These are phyloP conservation scores for Penicillium sclerotiorum DNA, from an alignment of 2,329 filamentous ascomycete genomes.

Conservation along the genomic window DNA sequence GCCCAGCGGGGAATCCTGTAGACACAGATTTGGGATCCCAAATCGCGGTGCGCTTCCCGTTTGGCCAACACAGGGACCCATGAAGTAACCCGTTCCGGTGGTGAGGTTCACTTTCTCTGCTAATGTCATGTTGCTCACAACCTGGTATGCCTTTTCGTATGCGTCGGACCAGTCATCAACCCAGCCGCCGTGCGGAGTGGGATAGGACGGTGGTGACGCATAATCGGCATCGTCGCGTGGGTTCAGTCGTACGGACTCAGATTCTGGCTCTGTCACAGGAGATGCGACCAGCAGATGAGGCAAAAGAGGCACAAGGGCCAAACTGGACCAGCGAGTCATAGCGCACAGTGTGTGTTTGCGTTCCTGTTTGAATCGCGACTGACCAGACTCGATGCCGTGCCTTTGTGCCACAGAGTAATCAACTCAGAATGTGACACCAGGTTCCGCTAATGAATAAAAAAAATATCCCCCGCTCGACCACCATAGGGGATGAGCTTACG, in stretches of 20 bases:
- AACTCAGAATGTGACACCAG: neutral
- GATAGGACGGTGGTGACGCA: conserved; percentile 65
- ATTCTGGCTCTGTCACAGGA: conserved; percentile 12
- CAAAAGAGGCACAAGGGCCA: conserved; percentile 20
- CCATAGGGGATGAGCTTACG: neutral
- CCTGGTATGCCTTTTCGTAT: conserved; percentile 67
- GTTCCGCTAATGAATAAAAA: neutral
- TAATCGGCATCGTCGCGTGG: conserved; percentile 26
- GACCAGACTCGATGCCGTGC: neutral
- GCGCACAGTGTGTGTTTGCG: neutral
- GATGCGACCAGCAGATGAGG: conserved; percentile 12
- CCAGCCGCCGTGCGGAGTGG: conserved; percentile 73
- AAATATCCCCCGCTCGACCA: neutral
- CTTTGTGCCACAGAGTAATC: neutral
- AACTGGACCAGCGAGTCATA: conserved; percentile 23
- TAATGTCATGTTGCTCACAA: conserved; percentile 76
- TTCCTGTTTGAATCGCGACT: conserved; percentile 4
- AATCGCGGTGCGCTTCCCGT: conserved; percentile 71
- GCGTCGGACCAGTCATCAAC: conserved; percentile 67
- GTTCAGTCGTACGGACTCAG: conserved; percentile 10
- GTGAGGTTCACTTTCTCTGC: conserved; percentile 81
- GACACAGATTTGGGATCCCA: conserved; percentile 71
- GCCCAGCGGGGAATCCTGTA: conserved; percentile 72
- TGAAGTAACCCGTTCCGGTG: conserved; percentile 69
- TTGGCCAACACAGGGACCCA: conserved; percentile 77